phyloP scores from a whole-genome alignment of 2,329 filamentous ascomycete species.

The Metarhizium rileyi region DNA sequence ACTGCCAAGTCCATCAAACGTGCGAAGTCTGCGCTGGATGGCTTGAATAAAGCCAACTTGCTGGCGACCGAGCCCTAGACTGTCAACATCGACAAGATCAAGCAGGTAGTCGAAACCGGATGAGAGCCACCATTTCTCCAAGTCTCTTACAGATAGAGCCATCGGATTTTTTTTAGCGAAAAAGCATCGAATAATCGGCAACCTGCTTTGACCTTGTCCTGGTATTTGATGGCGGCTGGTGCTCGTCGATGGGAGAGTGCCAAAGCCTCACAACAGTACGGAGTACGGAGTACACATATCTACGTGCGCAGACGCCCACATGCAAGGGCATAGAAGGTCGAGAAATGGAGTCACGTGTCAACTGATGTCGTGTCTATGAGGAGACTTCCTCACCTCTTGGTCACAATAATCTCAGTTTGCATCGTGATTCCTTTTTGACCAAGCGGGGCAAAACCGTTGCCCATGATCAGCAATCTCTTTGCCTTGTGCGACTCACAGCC shows the following conservation, averaged over 20 bases:
- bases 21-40: constrained; percentile 19
- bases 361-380: neutral
- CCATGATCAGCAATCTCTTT: neutral
- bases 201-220: neutral
- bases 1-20: constrained; percentile 20
- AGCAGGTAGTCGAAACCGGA: constrained; percentile 15
- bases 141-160: constrained; percentile 17
- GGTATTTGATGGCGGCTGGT: neutral
- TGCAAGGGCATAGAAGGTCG: neutral
- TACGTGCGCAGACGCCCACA: neutral
- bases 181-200: neutral
- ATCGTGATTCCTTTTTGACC: neutral
- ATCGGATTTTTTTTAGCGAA: constrained; percentile 15
- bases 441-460: neutral
- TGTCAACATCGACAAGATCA: constrained; percentile 15
- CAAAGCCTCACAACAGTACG: neutral
- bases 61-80: constrained; percentile 10
- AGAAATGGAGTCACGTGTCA: neutral
- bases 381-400: constrained; percentile 1
- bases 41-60: constrained; percentile 25
- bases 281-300: neutral
- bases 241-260: too few relatives aligned
- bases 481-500: neutral
- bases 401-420: neutral
- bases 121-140: constrained; percentile 25